A percentile compares a stretch with the other conserved stretches of the same genome.
Conservation (phyloP, 345 rosid genomes). For the Firmiana major region DNA sequence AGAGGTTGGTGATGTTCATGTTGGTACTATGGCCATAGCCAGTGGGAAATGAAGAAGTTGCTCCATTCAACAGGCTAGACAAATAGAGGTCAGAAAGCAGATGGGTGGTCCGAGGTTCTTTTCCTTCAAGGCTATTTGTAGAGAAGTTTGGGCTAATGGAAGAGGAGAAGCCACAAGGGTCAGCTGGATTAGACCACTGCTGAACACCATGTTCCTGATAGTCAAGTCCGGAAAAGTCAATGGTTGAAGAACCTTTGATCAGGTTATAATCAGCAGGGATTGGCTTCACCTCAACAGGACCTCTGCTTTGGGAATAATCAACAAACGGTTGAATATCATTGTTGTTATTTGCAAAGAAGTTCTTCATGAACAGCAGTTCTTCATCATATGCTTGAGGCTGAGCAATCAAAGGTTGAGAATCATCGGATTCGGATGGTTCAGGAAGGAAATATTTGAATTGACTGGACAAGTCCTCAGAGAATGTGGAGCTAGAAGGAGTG, state of each 20-base stretch:
- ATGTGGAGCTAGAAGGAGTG: slow-evolving; percentile 30
- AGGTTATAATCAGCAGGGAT: slow-evolving; percentile 10
- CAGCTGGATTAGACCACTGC: neutral
- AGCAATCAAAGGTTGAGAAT: slow-evolving; percentile 28
- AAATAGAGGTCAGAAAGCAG: slow-evolving; percentile 59
- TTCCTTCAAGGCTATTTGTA: slow-evolving; percentile 6
- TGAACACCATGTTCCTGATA: slow-evolving; percentile 10
- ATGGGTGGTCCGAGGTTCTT: slow-evolving; percentile 25
- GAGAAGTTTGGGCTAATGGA: slow-evolving; percentile 13
- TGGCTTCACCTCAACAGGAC: neutral
- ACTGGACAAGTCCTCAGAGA: slow-evolving; percentile 31
- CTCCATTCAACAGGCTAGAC: slow-evolving; percentile 55
- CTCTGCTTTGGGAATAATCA: slow-evolving; percentile 15
- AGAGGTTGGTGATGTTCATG: slow-evolving; percentile 12
- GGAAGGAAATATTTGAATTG: slow-evolving; percentile 31
- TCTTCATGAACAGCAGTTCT: slow-evolving; percentile 64
- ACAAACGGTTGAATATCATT: slow-evolving; percentile 16
- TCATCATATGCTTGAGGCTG: slow-evolving; percentile 46
- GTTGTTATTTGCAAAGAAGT: slow-evolving; percentile 42
- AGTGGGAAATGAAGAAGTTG: slow-evolving; percentile 22
- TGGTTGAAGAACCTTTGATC: slow-evolving; percentile 14
- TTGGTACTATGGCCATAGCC: slow-evolving; percentile 9
- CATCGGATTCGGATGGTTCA: slow-evolving; percentile 22
- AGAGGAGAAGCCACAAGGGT: slow-evolving; percentile 18
- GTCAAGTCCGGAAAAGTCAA: slow-evolving; percentile 8